These are phyloP conservation scores for Crepidotus variabilis DNA, from an alignment of 768 basidiomycete genomes.

Conservation along the genomic window DNA sequence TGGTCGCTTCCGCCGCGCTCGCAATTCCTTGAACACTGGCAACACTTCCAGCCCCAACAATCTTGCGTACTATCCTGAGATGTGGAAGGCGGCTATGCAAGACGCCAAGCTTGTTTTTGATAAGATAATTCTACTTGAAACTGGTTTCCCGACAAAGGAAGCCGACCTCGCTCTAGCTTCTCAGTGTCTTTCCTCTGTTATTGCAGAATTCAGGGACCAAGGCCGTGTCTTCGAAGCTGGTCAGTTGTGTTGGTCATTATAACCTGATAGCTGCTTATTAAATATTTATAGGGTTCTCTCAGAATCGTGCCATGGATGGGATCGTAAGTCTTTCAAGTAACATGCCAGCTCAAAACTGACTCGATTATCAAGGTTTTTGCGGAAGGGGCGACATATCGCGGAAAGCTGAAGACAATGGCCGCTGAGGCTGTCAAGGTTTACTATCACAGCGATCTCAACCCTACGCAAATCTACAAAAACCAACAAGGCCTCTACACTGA, in stretches of 20 bases:
- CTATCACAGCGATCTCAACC: slow-evolving; percentile 1
- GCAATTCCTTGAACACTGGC: too few species aligned
- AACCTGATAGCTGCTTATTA: neutral
- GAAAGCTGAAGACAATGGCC: slow-evolving; percentile 6
- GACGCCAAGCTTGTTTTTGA: slow-evolving; percentile 4
- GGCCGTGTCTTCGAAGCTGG: slow-evolving; percentile 2
- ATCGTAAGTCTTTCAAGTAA: slow-evolving; percentile 1
- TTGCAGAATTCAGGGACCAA: slow-evolving; percentile 4
- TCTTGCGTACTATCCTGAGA: slow-evolving; percentile 2
- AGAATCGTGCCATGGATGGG: slow-evolving; percentile 4
- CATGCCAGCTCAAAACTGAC: neutral
- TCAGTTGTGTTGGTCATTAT: neutral
- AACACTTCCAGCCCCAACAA: too few species aligned
- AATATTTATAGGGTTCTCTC: neutral
- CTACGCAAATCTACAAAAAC: neutral
- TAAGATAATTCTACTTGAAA: neutral
- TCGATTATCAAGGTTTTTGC: slow-evolving; percentile 6
- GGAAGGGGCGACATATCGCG: slow-evolving; percentile 4
- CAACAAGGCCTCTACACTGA: neutral
- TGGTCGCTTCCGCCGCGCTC: too few species aligned
- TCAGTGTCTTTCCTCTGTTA: slow-evolving; percentile 1
- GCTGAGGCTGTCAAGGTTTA: neutral
- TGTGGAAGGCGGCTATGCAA: neutral
- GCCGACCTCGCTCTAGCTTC: slow-evolving; percentile 1
- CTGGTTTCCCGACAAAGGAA: slow-evolving; percentile 3